Evolutionary conservation across 2,329 filamentous ascomycete genomes (phyloP), one percentile per base, ranked within the genome.

Genomic region (Westerdykella ornata): DNA sequence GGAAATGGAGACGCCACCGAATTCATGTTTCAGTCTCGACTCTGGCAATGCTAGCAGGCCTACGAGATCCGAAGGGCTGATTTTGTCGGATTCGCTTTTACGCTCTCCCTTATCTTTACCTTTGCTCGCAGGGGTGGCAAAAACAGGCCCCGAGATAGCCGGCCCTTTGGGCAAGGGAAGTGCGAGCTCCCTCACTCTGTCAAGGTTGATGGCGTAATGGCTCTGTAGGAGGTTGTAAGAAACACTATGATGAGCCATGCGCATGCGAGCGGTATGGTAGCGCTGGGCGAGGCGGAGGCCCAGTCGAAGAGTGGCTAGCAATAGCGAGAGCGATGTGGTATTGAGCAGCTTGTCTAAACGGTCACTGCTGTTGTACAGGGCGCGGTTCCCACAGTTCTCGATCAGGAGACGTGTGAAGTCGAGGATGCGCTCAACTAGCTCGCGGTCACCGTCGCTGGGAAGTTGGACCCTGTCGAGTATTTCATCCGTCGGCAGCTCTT

Each of bases 301-400:
- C 45, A 98, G 79, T 48, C 85, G 81, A 32, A 98, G 76, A 7
- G 88, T 84, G 20, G 78, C 77, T 58, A 85, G 81, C 40, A 98
- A 74, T 37, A 98, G 75, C 19, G 81, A 78, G 43, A 90, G 74
- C 17, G 85, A 89, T 2, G 87, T 90, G 34, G 85, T 90, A 66
- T 96, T 87, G 44, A 98, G 77, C 31, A 98, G 76, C 60, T 89
- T 83, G 62, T 90, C 92, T 46, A 98, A 72, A 56, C 94, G 86
- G 51, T 83, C 76, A 63, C 90, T 97, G 72, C 92, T 98, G 46
- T 84, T 87, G 65, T 97, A 98, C 56, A 98, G 82, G 69, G 89
- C 96, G 53, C 94, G 78, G 62, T 98, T 98, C 45, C 90, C 92
- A 67, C 92, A 98, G 62, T 95, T 92, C 63, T 97, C 88, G 38